phyloP scores from a whole-genome alignment of 106 monocot species.

The Dendrobium chrysotoxum region DNA sequence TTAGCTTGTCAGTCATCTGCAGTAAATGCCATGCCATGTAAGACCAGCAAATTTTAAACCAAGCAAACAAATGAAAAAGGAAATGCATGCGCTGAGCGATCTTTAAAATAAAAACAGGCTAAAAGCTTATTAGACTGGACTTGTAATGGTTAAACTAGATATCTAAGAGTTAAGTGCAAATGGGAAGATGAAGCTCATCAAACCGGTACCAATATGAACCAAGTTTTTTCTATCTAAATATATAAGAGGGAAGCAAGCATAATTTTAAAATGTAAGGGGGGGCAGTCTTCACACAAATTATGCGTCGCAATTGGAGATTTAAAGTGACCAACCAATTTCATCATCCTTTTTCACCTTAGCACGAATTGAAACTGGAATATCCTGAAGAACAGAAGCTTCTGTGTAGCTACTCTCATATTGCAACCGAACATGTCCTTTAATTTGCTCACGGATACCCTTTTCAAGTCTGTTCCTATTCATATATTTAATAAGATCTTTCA shows the following conservation, averaged over 20 bases:
- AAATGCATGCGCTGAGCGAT: too few species aligned
- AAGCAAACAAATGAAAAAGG: background rate
- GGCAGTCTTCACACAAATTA: too few species aligned
- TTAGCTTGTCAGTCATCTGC: background rate
- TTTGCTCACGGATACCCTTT: constrained; percentile 72
- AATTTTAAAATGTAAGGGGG: too few species aligned
- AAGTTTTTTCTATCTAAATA: background rate
- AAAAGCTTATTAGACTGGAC: background rate
- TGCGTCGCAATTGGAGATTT: background rate
- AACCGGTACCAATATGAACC: background rate
- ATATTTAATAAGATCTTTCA: constrained; percentile 79
- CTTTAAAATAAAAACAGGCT: background rate
- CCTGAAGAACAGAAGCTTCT: constrained; percentile 75
- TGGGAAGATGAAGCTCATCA: constrained; percentile 3
- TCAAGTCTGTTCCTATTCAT: constrained; percentile 86
- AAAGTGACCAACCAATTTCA: background rate
- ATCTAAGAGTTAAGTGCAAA: background rate
- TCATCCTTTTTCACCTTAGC: constrained; percentile 51
- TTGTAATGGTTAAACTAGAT: background rate
- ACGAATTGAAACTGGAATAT: constrained; percentile 84
- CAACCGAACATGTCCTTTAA: constrained; percentile 81
- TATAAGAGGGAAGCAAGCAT: background rate
- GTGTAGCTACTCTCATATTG: constrained; percentile 90
- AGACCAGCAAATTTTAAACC: background rate
- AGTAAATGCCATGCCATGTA: background rate